Evolutionary conservation across 2,329 filamentous ascomycete genomes (phyloP), one percentile per base, ranked within the genome.

Genomic region (Fusarium ramigenum): DNA sequence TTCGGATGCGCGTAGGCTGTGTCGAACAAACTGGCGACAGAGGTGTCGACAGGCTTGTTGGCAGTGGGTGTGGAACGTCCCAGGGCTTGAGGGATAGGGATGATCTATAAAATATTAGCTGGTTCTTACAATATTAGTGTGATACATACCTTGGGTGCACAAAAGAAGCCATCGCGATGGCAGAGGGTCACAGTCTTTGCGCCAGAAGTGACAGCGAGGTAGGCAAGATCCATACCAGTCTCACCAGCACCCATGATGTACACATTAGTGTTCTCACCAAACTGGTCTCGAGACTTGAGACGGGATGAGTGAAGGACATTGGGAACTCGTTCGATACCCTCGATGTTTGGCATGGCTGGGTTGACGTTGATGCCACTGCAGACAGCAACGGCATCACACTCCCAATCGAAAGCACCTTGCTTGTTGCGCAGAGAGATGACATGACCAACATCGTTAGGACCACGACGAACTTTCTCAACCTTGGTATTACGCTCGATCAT

Each of bases 1-100:
- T 82, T 64, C 0, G 84, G 83, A n/a, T 87, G 86, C 9, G 85
- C 83, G 60, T 88, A 88, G 9, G 85, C 84, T 0, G 86, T 87
- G 67, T 88, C 86, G 66, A 88, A 87, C 9, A 88, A 75, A 60
- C 85, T 86, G 15, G 85, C 85, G 4, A 84, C 80, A 2, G 83
- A 83, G 6, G 83, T 82, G 69, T 88, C 86, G 19, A 86, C 81
- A 1, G 86, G 85, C 43, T 86, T 85, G 50, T 85, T 85, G 14
- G 79, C 10, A 15, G 58, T 19, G 9, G 69, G 40, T 16, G 49
- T 49, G 8, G 47, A 50, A 7, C 36, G 42, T 8, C 75, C 66
- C 43, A 73, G 57, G 4, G 60, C 43, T 16, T 63, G 47, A 1
- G 79, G 79, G 2, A 69, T 50, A 0, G 79, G 75, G 15, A 81